Evolutionary conservation across 1,139 yeast genomes (phyloP), one percentile per base, ranked within the genome.

Genomic region (Saccharomyces hybrid): DNA sequence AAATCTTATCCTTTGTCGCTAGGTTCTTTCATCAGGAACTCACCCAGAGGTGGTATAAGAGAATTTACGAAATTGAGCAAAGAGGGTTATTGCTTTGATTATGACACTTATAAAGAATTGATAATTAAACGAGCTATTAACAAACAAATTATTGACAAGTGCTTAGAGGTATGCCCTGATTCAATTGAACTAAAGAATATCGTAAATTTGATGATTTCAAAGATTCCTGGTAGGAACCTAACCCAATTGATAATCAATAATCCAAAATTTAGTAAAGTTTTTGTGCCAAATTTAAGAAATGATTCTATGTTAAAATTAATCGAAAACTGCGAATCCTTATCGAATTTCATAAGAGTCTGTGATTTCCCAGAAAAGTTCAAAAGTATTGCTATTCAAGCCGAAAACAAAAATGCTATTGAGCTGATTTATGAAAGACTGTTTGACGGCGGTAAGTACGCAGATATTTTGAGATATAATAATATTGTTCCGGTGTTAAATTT

Each of bases 1-100:
- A 67, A 64, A 51, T 56, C 64, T 4, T 66, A 67, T 51, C 70
- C 70, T 9, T 48, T 68, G 9, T 56, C 64, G 8, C 53, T 67
- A 8, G 69, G 68, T 20, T 55, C 66, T 5, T 54, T 61, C 16
- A 57, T 68, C 4, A 61, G 64, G 51, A 63, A 60, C 31, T 58
- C 69, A 4, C 56, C 58, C 13, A 53, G 55, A 14, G 61, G 64
- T 5, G 69, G 65, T 1, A 52, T 66, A 11, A 65, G 60, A 42
- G 67, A 67, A 44, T 66, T 59, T 50, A 60, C 61, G 51, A 61
- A 64, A 9, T 52, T 67, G 25, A 50, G 52, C 6, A 27, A 55
- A 2, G 61, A 66, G 27, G 70, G 69, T 5, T 66, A 62, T 50
- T 59, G 63, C 48, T 68, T 67, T 51, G 71, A 67, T 57, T 67